Evolutionary conservation across 768 basidiomycete species (phyloP).

Genomic region (Omphalotus guepiniiformis): DNA sequence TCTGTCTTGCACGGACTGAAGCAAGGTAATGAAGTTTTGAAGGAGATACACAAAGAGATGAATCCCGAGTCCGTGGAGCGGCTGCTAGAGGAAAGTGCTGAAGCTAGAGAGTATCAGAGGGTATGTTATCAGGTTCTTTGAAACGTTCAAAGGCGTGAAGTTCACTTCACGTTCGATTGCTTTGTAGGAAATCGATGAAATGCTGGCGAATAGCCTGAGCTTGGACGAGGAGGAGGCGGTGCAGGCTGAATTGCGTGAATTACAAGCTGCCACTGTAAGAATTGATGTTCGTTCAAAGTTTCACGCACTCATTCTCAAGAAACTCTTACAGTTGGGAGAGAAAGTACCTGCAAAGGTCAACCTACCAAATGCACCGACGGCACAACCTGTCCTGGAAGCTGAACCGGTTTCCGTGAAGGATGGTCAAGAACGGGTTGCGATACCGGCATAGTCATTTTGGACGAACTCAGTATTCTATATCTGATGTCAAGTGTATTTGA

Average conservation of each 20-base stretch:
- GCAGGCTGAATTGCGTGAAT: slow-evolving; percentile 68
- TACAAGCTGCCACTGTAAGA: slow-evolving; percentile 64
- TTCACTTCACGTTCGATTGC: too few relatives aligned
- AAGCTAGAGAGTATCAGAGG: slow-evolving; percentile 88
- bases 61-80: slow-evolving; percentile 91
- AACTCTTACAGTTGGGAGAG: slow-evolving; percentile 25
- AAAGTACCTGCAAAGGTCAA: slow-evolving; percentile 25
- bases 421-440: slow-evolving; percentile 24
- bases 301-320: slow-evolving; percentile 7
- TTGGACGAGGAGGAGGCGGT: slow-evolving; percentile 94
- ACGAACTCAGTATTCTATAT: not conserved
- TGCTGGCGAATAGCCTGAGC: slow-evolving; percentile 77
- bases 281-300: not conserved
- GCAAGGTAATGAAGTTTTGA: slow-evolving; percentile 91
- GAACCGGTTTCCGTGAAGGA: slow-evolving; percentile 10
- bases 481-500: not conserved
- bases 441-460: slow-evolving; percentile 25
- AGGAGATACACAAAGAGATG: slow-evolving; percentile 93
- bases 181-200: slow-evolving; percentile 82
- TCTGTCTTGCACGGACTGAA: slow-evolving; percentile 90
- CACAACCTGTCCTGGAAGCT: slow-evolving; percentile 29
- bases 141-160: slow-evolving; percentile 2
- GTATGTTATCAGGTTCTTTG: slow-evolving; percentile 34
- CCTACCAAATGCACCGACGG: slow-evolving; percentile 53
- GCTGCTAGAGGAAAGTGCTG: slow-evolving; percentile 86